phyloP scores from a whole-genome alignment of 2,329 filamentous ascomycete genomes.

The Epichloe sibirici region DNA sequence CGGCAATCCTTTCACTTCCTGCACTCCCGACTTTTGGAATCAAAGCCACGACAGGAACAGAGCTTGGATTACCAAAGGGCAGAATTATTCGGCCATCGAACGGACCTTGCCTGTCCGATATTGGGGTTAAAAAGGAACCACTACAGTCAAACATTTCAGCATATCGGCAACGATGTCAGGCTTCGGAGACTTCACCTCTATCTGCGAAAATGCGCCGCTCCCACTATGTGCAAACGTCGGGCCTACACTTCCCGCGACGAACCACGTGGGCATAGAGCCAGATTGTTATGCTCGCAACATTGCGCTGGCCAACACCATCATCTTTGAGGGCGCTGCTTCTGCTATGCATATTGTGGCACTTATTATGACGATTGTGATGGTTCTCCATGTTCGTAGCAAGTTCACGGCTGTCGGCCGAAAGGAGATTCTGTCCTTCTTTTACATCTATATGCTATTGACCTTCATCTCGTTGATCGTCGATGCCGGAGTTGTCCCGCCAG shows the following conservation, averaged over 20 bases:
- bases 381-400: slow-evolving; percentile 90
- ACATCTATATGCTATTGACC: slow-evolving; percentile 85
- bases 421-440: slow-evolving; percentile 83
- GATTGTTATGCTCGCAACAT: slow-evolving; percentile 91
- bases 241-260: slow-evolving; percentile 53
- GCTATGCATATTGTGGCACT: slow-evolving; percentile 88
- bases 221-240: slow-evolving; percentile 83
- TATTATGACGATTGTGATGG: slow-evolving; percentile 92
- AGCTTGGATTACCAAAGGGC: neutral
- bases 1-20: no score
- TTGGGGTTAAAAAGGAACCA: neutral
- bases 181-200: slow-evolving; percentile 80
- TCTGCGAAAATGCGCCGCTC: slow-evolving; percentile 76
- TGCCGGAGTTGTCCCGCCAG: slow-evolving; percentile 79
- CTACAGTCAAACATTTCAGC: neutral
- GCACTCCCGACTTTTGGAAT: neutral
- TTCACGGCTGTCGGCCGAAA: slow-evolving; percentile 85
- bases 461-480: slow-evolving; percentile 84
- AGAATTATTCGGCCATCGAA: neutral
- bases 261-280: slow-evolving; percentile 67
- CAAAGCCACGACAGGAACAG: neutral
- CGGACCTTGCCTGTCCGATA: neutral
- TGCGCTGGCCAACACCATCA: slow-evolving; percentile 94
- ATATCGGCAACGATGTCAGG: slow-evolving; percentile 48
- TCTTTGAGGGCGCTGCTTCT: slow-evolving; percentile 84